phyloP scores from a whole-genome alignment of 768 basidiomycete species.

The Auriscalpium orientale region DNA sequence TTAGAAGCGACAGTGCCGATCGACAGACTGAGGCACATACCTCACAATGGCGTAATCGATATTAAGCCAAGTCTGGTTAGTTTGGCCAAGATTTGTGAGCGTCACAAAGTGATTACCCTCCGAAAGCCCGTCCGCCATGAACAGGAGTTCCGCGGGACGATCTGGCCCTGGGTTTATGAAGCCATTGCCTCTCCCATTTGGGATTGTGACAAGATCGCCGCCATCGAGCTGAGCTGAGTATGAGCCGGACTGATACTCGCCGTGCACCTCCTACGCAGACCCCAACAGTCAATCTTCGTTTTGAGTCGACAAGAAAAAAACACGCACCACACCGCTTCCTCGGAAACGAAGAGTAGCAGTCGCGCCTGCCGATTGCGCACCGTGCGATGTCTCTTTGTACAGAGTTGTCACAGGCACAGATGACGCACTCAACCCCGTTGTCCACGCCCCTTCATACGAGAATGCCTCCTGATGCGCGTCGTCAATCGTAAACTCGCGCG shows the following conservation, averaged over 20 bases:
- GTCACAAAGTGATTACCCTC: background rate
- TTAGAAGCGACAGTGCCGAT: too few relatives aligned
- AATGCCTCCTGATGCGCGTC: background rate
- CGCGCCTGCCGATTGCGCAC: background rate
- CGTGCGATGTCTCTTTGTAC: background rate
- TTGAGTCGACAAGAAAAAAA: background rate
- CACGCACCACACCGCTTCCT: background rate
- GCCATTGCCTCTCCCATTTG: background rate
- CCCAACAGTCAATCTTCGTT: background rate
- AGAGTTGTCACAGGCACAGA: background rate
- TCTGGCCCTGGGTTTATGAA: background rate
- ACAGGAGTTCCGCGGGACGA: background rate
- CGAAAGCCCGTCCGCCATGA: background rate
- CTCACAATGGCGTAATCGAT: background rate
- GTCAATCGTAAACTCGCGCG: background rate
- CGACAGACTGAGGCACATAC: constrained; percentile 1
- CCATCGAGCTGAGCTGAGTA: background rate
- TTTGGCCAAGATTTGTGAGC: background rate
- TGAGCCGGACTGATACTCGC: background rate
- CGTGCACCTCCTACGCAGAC: background rate
- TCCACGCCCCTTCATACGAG: background rate
- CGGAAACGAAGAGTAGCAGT: background rate
- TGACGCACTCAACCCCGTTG: background rate
- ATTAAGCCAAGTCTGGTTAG: too few relatives aligned
- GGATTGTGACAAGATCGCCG: background rate